phyloP scores from a whole-genome alignment of 352 stramenopile species.

The Phytophthora cajani region DNA sequence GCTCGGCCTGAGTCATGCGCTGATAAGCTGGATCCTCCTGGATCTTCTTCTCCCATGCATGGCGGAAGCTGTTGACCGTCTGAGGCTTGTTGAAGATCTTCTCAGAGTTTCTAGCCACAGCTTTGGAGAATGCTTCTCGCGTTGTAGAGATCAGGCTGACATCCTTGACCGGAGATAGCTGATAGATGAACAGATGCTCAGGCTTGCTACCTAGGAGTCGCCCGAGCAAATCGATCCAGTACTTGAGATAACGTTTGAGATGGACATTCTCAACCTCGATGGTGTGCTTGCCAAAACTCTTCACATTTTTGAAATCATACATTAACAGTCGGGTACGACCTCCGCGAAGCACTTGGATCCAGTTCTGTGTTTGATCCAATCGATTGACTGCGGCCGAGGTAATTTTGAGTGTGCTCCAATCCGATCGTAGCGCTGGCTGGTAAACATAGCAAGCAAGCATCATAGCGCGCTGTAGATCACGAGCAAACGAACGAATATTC shows the following conservation, averaged over 20 bases:
- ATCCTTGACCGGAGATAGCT: background rate
- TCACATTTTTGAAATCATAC: constrained; percentile 6
- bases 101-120: background rate
- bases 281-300: background rate
- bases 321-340: background rate
- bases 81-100: background rate
- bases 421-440: background rate
- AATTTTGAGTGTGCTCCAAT: background rate
- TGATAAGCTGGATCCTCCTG: background rate
- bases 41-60: background rate
- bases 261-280: background rate
- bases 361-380: background rate
- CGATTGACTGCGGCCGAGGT: background rate
- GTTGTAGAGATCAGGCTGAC: background rate
- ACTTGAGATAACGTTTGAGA: background rate
- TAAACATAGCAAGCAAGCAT: constrained; percentile 2
- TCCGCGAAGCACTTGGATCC: background rate
- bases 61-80: background rate
- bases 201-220: background rate
- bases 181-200: background rate
- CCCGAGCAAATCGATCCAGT: background rate
- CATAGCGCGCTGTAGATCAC: background rate
- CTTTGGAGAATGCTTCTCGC: background rate
- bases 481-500: background rate
- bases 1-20: background rate